phyloP scores from a whole-genome alignment of 2,329 filamentous ascomycete species.

The Xylogone sp. region DNA sequence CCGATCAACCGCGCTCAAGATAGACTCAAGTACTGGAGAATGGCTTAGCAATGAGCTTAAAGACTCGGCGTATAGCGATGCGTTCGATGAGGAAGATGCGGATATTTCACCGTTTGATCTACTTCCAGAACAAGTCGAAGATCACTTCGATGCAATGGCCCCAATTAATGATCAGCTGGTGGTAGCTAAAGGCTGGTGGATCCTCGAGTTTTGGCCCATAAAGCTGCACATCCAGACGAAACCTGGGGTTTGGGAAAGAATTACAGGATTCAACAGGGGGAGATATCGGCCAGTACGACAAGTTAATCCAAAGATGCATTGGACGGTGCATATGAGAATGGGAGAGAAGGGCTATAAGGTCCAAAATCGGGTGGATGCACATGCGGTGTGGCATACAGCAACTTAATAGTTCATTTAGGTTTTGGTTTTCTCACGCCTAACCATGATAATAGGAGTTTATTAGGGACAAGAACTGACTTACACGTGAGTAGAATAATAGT shows the following conservation, averaged over 20 bases:
- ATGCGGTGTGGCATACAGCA: constrained; percentile 29
- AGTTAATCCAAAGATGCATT: constrained; percentile 36
- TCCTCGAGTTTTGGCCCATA: constrained; percentile 39
- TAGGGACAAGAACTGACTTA: too few relatives aligned
- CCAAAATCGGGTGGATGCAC: constrained; percentile 23
- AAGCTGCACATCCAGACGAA: constrained; percentile 32
- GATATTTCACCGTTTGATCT: constrained; percentile 14
- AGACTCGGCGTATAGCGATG: background rate
- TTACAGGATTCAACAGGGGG: constrained; percentile 33
- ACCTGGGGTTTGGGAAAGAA: constrained; percentile 33
- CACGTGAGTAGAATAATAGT: too few relatives aligned
- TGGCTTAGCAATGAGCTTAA: constrained; percentile 5
- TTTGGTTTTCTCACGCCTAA: background rate
- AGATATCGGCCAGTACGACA: constrained; percentile 33
- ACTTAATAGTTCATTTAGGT: constrained; percentile 1
- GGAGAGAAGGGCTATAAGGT: constrained; percentile 31
- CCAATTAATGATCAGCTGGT: constrained; percentile 36
- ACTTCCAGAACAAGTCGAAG: constrained; percentile 37
- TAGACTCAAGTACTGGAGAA: constrained; percentile 22
- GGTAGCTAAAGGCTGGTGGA: constrained; percentile 36
- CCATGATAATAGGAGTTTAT: background rate
- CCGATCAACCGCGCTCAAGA: constrained; percentile 25
- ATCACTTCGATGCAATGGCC: constrained; percentile 38
- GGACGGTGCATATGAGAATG: constrained; percentile 37
- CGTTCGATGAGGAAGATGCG: constrained; percentile 1